Percentiles rank a stretch among this genome's conserved stretches.
Evolutionary conservation across 257 asterid genomes (phyloP).

Genomic region (Solanum habrochaites): DNA sequence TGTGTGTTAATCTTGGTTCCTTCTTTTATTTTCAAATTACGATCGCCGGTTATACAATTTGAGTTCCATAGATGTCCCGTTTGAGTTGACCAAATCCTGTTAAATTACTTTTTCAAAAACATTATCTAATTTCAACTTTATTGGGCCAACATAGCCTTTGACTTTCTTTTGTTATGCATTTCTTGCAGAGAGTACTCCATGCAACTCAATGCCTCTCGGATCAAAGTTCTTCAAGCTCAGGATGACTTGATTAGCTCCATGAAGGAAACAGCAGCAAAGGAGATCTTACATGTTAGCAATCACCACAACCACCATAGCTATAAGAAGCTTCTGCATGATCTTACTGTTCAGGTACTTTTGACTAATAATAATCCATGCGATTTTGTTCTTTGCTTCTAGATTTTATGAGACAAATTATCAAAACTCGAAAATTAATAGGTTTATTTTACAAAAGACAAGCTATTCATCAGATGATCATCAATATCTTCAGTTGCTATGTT

Average conservation of each 20-base stretch:
- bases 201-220: constrained; percentile 75
- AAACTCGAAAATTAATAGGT: not conserved
- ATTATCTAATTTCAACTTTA: not conserved
- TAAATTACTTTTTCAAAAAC: not conserved
- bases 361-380: not conserved
- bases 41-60: too few relatives aligned
- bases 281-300: constrained; percentile 37
- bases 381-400: not conserved
- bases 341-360: constrained; percentile 59
- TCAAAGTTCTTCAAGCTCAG: constrained; percentile 85
- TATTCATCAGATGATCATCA: not conserved
- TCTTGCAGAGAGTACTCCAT: constrained; percentile 65
- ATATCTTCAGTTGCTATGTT: not conserved
- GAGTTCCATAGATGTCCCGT: not conserved
- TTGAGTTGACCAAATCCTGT: not conserved
- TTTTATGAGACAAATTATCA: not conserved
- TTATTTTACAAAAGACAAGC: not conserved
- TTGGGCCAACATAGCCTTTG: not conserved
- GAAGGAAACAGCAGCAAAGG: constrained; percentile 61
- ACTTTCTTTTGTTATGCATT: not conserved
- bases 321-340: constrained; percentile 52
- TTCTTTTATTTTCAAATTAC: not conserved
- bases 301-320: constrained; percentile 43
- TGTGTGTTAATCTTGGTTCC: not conserved
- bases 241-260: constrained; percentile 74